phyloP scores from a whole-genome alignment of 2,329 filamentous ascomycete species.

The Trichoderma hamatum region DNA sequence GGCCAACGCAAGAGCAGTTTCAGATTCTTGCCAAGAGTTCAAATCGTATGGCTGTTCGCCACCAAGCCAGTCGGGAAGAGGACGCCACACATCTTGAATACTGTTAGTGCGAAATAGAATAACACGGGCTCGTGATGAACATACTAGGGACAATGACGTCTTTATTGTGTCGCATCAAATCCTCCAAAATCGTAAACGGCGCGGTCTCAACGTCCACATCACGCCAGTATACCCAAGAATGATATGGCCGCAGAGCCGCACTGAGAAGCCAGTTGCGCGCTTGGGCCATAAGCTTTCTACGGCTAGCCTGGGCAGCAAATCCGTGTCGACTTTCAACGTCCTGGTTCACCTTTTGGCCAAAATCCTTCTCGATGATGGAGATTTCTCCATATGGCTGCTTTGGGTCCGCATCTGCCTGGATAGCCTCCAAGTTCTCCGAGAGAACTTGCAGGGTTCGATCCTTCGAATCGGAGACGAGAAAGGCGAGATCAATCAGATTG shows the following conservation, averaged over 20 bases:
- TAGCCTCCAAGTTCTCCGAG: slow-evolving; percentile 71
- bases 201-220: slow-evolving; percentile 98
- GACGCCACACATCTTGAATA: slow-evolving; percentile 87
- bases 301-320: slow-evolving; percentile 90
- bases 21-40: slow-evolving; percentile 99
- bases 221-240: slow-evolving; percentile 99
- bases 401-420: slow-evolving; percentile 79
- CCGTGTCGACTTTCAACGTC: slow-evolving; percentile 97
- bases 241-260: slow-evolving; percentile 87
- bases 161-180: slow-evolving; percentile 98
- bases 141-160: slow-evolving; percentile 97
- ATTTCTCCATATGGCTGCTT: slow-evolving; percentile 91
- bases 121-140: slow-evolving; percentile 42
- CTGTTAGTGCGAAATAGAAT: slow-evolving; percentile 33
- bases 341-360: slow-evolving; percentile 96
- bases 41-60: slow-evolving; percentile 98
- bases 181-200: slow-evolving; percentile 93
- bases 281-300: slow-evolving; percentile 96
- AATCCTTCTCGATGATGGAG: slow-evolving; percentile 97
- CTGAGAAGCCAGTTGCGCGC: slow-evolving; percentile 96
- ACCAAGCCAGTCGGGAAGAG: slow-evolving; percentile 97
- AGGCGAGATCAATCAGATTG: slow-evolving; percentile 92
- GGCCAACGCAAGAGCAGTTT: slow-evolving; percentile 89
- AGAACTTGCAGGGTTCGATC: slow-evolving; percentile 82
- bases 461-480: slow-evolving; percentile 96